A percentile compares a stretch with the other conserved stretches of the same genome.
Conservation (phyloP, 441 rosid species). For the Pelargonium fulgidum region DNA sequence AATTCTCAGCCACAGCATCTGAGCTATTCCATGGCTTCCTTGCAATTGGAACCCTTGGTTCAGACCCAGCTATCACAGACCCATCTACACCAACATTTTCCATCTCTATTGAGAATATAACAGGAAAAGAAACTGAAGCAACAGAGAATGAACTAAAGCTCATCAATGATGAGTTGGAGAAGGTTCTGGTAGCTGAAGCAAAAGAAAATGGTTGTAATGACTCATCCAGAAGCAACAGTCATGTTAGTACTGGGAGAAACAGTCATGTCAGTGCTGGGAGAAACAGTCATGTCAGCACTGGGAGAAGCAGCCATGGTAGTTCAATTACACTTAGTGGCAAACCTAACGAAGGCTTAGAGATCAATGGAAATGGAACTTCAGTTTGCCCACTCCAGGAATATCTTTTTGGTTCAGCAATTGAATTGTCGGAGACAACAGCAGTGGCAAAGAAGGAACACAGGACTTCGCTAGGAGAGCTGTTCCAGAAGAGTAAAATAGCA, state of each 20-base stretch:
- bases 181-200: conserved; percentile 56
- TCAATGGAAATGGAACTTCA: conserved; percentile 37
- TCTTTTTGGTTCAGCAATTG: conserved; percentile 67
- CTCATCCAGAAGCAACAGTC: conserved; percentile 31
- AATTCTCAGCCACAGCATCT: conserved; percentile 44
- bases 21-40: conserved; percentile 75
- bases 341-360: conserved; percentile 46
- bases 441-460: conserved; percentile 58
- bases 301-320: conserved; percentile 75
- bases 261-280: conserved; percentile 43
- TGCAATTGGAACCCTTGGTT: conserved; percentile 74
- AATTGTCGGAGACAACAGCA: conserved; percentile 52
- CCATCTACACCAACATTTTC: conserved; percentile 71
- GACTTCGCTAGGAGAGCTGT: conserved; percentile 71
- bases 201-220: conserved; percentile 52
- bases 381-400: conserved; percentile 71
- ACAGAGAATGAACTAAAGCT: conserved; percentile 68
- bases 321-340: conserved; percentile 70
- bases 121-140: conserved; percentile 61
- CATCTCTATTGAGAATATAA: conserved; percentile 54
- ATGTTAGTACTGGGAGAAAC: conserved; percentile 39
- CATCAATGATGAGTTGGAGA: conserved; percentile 67
- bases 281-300: conserved; percentile 19
- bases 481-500: conserved; percentile 54
- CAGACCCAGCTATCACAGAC: conserved; percentile 36